These are phyloP conservation scores for Citrullus mucosospermus DNA, from an alignment of 306 rosid genomes.

Conservation along the genomic window DNA sequence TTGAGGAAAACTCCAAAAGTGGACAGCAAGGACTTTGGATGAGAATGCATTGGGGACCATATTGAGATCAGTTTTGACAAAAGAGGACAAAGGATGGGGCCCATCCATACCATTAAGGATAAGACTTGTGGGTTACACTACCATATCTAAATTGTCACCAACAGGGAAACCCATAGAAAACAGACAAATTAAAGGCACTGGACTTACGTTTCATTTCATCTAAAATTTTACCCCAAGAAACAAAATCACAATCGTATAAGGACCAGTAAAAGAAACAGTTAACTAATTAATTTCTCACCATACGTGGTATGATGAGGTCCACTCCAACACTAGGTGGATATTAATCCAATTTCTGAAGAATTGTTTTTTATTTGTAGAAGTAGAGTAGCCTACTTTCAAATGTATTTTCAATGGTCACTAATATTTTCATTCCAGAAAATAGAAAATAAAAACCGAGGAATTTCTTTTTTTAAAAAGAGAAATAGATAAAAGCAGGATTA, in stretches of 20 bases:
- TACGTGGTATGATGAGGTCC: not conserved
- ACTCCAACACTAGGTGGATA: not conserved
- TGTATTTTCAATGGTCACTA: no score
- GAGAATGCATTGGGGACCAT: constrained; percentile 4
- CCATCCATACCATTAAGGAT: not conserved
- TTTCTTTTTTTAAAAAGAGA: not conserved
- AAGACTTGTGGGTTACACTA: not conserved
- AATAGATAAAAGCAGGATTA: not conserved
- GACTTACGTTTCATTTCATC: not conserved
- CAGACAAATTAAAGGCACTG: not conserved
- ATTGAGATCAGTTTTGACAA: not conserved
- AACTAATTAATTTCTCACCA: not conserved
- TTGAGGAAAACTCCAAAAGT: not conserved
- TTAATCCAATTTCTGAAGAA: not conserved
- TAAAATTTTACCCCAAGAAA: not conserved
- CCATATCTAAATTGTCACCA: not conserved
- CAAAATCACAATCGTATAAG: not conserved
- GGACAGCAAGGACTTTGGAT: not conserved
- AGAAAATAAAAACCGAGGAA: no score
- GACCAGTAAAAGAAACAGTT: not conserved
- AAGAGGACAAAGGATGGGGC: not conserved
- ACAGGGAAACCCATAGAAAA: not conserved
- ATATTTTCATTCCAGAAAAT: no score
- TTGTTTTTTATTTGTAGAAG: not conserved
- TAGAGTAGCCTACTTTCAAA: not conserved